Evolutionary conservation across 1,139 yeast genomes (phyloP).

Genomic region (Protomyces pachydermus): DNA sequence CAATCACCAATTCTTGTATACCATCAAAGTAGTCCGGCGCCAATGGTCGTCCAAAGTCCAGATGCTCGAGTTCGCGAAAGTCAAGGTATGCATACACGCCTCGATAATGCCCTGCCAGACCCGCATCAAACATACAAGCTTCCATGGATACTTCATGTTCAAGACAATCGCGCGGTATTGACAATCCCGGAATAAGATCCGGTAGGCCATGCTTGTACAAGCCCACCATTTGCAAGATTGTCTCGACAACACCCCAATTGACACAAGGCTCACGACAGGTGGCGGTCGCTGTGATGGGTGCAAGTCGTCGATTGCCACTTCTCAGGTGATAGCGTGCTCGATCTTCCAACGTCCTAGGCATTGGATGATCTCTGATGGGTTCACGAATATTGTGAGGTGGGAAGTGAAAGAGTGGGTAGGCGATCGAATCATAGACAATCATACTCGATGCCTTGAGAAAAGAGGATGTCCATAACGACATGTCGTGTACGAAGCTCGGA

Average conservation of each 20-base stretch:
- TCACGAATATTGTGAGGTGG: constrained; percentile 1
- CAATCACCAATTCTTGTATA: constrained; percentile 3
- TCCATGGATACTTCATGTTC: constrained; percentile 14
- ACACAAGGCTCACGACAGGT: constrained; percentile 2
- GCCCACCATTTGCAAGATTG: constrained; percentile 12
- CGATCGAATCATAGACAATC: constrained; percentile 9
- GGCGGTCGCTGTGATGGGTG: not conserved
- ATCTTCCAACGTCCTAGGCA: not conserved
- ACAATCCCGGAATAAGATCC: constrained; percentile 14
- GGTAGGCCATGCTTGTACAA: constrained; percentile 7
- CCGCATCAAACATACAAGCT: constrained; percentile 16
- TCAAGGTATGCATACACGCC: constrained; percentile 17
- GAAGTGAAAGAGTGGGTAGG: constrained; percentile 11
- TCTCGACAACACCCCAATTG: constrained; percentile 26
- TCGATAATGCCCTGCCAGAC: constrained; percentile 7
- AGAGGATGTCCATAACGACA: not conserved
- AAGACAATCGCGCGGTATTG: not conserved
- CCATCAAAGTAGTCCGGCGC: constrained; percentile 24
- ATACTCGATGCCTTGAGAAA: constrained; percentile 6
- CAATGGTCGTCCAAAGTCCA: constrained; percentile 8
- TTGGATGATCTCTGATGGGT: not conserved
- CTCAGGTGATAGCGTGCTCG: not conserved
- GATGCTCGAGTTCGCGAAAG: constrained; percentile 8
- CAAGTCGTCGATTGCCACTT: not conserved
- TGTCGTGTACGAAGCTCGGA: not conserved